A percentile compares a stretch with the other conserved stretches of the same genome.
phyloP scores from a whole-genome alignment of 495 filamentous ascomycete species.

The Neurospora africana region DNA sequence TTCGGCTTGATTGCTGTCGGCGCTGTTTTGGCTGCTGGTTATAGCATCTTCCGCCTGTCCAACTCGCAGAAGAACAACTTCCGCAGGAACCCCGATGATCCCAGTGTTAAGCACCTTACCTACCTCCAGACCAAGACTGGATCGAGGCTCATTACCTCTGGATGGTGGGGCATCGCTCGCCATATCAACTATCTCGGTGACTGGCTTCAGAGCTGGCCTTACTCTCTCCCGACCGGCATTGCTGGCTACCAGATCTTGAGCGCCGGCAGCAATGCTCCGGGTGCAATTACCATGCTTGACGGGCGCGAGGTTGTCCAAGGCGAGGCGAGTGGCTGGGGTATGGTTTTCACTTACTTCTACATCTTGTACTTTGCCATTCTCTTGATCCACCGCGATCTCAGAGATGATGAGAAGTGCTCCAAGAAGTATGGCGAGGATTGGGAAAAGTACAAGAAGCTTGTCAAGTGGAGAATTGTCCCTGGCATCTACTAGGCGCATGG shows the following conservation, averaged over 20 bases:
- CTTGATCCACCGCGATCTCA: slow-evolving; percentile 78
- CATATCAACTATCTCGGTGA: slow-evolving; percentile 99
- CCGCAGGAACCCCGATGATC: slow-evolving; percentile 78
- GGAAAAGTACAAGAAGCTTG: slow-evolving; percentile 76
- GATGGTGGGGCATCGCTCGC: slow-evolving; percentile 89
- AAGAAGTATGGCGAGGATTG: slow-evolving; percentile 91
- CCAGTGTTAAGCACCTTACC: slow-evolving; percentile 65
- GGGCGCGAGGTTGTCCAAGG: slow-evolving; percentile 56
- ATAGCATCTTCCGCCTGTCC: slow-evolving; percentile 79
- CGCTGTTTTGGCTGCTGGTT: slow-evolving; percentile 56
- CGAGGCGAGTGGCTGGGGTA: slow-evolving; percentile 68
- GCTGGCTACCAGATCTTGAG: slow-evolving; percentile 61
- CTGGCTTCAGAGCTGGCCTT: slow-evolving; percentile 90
- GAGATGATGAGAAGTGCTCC: slow-evolving; percentile 88
- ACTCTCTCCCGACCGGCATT: slow-evolving; percentile 79
- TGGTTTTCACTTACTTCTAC: slow-evolving; percentile 91
- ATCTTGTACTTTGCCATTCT: slow-evolving; percentile 85
- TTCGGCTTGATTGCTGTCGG: slow-evolving; percentile 51
- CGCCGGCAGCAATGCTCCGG: slow-evolving; percentile 33
- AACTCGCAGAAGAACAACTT: slow-evolving; percentile 95
- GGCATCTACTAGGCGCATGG: slow-evolving; percentile 60
- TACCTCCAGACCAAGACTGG: slow-evolving; percentile 82
- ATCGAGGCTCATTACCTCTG: slow-evolving; percentile 68
- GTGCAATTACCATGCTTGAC: slow-evolving; percentile 45
- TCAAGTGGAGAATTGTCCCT: slow-evolving; percentile 81